Percentiles rank a stretch among this genome's conserved stretches.
These are phyloP conservation scores for Solanum neorickii DNA, from an alignment of 257 asterid genomes.

Conservation along the genomic window DNA sequence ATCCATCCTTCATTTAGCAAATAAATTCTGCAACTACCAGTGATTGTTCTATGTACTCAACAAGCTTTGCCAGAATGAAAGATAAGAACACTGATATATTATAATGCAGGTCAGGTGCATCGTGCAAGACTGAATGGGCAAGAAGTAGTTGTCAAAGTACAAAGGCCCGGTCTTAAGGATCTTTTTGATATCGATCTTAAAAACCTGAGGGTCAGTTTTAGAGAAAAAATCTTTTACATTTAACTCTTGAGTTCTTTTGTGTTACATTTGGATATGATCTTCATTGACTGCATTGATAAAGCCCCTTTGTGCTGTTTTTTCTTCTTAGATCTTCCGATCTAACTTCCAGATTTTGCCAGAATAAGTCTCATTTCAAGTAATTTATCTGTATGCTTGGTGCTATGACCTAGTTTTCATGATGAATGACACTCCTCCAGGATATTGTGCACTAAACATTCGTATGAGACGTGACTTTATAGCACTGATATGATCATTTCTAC, in stretches of 20 bases:
- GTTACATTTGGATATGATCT: neutral
- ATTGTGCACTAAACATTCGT: neutral
- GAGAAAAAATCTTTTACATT: neutral
- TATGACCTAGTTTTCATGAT: neutral
- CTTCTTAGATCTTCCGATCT: neutral
- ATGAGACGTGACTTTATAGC: neutral
- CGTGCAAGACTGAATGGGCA: constrained; percentile 70
- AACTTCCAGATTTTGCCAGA: neutral
- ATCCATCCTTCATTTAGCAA: neutral
- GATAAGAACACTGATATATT: neutral
- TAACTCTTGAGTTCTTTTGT: neutral
- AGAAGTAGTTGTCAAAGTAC: constrained; percentile 77
- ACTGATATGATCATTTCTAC: neutral
- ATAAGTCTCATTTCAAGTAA: neutral
- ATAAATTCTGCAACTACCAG: neutral
- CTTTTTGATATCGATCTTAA: constrained; percentile 85
- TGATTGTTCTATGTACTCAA: neutral
- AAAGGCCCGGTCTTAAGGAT: constrained; percentile 93
- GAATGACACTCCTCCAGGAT: neutral
- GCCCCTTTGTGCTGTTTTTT: neutral
- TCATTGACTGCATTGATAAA: neutral
- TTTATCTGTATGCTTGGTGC: neutral
- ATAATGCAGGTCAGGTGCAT: constrained; percentile 76
- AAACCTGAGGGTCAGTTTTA: constrained; percentile 66
- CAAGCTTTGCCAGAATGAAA: neutral